These are phyloP conservation scores for Kregervanrija delftensis DNA, from an alignment of 805 yeast genomes.

Conservation along the genomic window DNA sequence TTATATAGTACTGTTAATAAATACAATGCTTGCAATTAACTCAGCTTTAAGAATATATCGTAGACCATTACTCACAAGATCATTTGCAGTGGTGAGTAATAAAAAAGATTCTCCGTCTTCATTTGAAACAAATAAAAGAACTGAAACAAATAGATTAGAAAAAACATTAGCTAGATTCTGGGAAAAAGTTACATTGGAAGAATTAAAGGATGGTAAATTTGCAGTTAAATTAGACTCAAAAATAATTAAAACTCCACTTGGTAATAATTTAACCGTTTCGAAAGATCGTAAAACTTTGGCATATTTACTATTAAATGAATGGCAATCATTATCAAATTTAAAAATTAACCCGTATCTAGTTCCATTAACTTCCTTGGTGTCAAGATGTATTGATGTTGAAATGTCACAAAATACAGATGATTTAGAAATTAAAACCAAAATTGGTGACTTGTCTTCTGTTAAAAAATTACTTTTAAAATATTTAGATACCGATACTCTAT, in stretches of 20 bases:
- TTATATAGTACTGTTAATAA: too few species aligned
- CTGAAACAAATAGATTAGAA: conserved; percentile 65
- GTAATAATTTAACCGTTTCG: conserved; percentile 64
- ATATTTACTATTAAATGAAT: conserved; percentile 73
- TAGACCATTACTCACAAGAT: background rate
- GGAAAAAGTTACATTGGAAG: conserved; percentile 54
- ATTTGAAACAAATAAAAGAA: conserved; percentile 41
- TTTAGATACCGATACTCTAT: conserved; percentile 88
- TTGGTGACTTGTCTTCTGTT: conserved; percentile 55
- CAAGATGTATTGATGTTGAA: conserved; percentile 78
- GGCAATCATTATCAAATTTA: conserved; percentile 67
- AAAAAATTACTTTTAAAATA: conserved; percentile 63
- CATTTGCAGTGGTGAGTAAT: conserved; percentile 5
- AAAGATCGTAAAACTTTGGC: conserved; percentile 55
- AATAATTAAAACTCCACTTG: conserved; percentile 79
- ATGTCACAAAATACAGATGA: conserved; percentile 32
- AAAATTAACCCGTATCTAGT: conserved; percentile 69
- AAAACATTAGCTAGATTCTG: conserved; percentile 72
- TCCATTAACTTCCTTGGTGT: conserved; percentile 81
- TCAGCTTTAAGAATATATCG: too few species aligned
- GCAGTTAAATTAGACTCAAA: conserved; percentile 66
- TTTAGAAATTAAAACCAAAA: conserved; percentile 48
- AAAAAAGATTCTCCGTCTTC: conserved; percentile 5
- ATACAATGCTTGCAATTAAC: too few species aligned
- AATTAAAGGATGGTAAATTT: conserved; percentile 27